Evolutionary conservation across 768 basidiomycete species (phyloP), one percentile per base, ranked within the genome.

Genomic region (Auriscalpium vulgare): DNA sequence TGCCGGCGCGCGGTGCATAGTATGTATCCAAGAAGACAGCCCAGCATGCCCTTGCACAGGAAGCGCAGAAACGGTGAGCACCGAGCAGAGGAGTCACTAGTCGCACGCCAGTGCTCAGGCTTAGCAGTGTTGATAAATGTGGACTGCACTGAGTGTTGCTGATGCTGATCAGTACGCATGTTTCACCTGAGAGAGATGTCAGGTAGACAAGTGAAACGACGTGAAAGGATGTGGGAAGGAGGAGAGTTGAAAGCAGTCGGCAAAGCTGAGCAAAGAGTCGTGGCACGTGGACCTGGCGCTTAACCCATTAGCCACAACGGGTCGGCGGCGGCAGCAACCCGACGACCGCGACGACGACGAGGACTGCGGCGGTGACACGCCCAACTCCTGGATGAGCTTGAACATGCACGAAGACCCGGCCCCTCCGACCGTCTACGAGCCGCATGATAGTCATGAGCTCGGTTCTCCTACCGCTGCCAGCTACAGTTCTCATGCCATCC

Each of bases 391-490:
- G 13, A 50, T 59, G 58, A 57, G 54, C 34, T 9, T 10, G 35
- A 57, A 47, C 36, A 35, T 56, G 8, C 36, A n/a, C 2, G 59
- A 62, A 44, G 61, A 62, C 7, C 16, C 47, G 0, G 14, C 19
- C 43, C 40, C 40, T 44, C 52, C 19, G 43, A 11, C 47, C 10
- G 35, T 36, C 13, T 40, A 50, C 34, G 54, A 51, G 29, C 48
- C 58, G 16, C 14, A 49, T 16, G 60, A 61, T 17, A 29, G 53
- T 44, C 60, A 55, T 51, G 54, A 17, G 51, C 37, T 59, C 37
- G 48, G 44, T 23, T 61, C 60, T n/a, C 58, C 60, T 19, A 56
- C 49, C 5, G 47, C 45, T 45, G 47, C 45, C 48, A 47, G 54
- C 40, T 49, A 60, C 38, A 40, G 47, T n/a, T 49, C 57, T 11